Evolutionary conservation across 1,139 yeast species (phyloP), one percentile per base, ranked within the genome.

Genomic region (Neolecta irregularis): DNA sequence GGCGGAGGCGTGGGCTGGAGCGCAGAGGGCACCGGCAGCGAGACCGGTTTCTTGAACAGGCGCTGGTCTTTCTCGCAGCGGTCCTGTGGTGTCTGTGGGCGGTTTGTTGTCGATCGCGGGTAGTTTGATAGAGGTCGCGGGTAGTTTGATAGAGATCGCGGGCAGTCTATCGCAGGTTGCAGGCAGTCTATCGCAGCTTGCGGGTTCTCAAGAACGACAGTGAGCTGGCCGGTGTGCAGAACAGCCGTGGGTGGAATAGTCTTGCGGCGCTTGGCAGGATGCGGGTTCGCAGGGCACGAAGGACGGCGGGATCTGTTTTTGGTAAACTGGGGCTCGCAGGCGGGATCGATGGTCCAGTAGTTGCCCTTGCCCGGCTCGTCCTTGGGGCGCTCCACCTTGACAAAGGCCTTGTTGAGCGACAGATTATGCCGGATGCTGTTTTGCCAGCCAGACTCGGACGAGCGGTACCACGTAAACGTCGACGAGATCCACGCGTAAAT

Each of bases 361-460:
- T 85, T 93, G 23, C 98, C 98, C 58, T 88, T 88, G 5, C 96
- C 96, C 3, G 66, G 65, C 34, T 60, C 64, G 55, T 80, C 93
- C 48, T 79, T 77, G 11, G 94, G 85, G 52, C 88, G 77, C 46
- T 80, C 93, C 25, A 92, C 81, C 57, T 88, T 88, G 38, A 76
- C 67, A 48, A 81, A 81, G 1, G 93, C 93, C 53, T 80, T 81
- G 57, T 80, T 81, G 46, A 81, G 62, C 18, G 91, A 76, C 38
- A 81, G 60, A 47, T 81, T 78, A 55, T 80, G 93, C 41, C 93
- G 74, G 45, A 80, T 80, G 20, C 92, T 78, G 54, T 80, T 80
- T 52, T 80, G 93, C 94, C 94, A 80, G 20, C 96, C 95, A 11
- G 83, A 79, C 47, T 83, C 93, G 43, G 79, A 79, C 44, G 71